phyloP scores from a whole-genome alignment of 2,329 filamentous ascomycete species.

The Colletotrichum eremochloae region DNA sequence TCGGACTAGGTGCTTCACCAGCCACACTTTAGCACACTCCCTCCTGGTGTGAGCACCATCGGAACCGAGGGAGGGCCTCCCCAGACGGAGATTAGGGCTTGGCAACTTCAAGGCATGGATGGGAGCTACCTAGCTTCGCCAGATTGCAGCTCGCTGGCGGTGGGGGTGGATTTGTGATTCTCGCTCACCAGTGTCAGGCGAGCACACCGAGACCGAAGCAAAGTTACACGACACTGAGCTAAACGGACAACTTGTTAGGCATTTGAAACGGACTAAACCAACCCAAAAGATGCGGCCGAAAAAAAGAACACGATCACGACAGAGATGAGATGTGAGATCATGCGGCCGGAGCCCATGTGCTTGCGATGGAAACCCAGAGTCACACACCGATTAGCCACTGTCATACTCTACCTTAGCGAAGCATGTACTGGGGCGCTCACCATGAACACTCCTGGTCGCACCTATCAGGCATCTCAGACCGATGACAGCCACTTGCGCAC shows the following conservation, averaged over 20 bases:
- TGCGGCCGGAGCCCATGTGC: slow-evolving; percentile 32
- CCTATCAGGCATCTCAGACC: not conserved
- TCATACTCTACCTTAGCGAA: slow-evolving; percentile 10
- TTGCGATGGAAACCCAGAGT: slow-evolving; percentile 15
- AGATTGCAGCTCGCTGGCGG: slow-evolving; percentile 13
- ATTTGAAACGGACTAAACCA: not conserved
- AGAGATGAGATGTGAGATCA: slow-evolving; percentile 29
- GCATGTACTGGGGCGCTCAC: too few species aligned
- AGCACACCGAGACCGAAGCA: not conserved
- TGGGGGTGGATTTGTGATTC: not conserved
- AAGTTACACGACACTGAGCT: not conserved
- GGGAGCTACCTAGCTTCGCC: not conserved
- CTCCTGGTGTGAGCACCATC: not conserved
- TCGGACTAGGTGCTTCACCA: not conserved
- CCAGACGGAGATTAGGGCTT: not conserved
- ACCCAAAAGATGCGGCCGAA: not conserved
- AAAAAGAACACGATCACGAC: not conserved
- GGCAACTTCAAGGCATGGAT: not conserved
- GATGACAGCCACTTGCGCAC: not conserved
- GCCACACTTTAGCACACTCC: slow-evolving; percentile 18
- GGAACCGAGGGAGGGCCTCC: not conserved
- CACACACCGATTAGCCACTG: slow-evolving; percentile 28
- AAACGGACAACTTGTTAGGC: too few species aligned
- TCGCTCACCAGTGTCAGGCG: too few species aligned
- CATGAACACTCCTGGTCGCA: not conserved